Base-by-base conservation (phyloP, 345 rosid species). In the Arabis hirsuta region DNA sequence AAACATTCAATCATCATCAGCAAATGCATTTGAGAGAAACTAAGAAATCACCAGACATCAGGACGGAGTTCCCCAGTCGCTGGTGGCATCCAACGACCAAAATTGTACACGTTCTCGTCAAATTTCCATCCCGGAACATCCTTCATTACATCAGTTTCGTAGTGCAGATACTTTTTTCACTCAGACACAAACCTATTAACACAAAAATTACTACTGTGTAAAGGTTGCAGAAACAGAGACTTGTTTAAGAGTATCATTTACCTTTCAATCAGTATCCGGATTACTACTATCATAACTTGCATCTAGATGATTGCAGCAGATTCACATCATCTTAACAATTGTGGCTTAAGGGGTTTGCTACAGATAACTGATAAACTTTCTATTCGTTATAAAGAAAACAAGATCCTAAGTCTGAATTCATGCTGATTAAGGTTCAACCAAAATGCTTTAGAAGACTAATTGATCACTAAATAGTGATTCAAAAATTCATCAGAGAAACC, bases 171-270 rank as follows among this genome's bases (percentile, higher is more conserved):
- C n/a, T n/a, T n/a, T n/a, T n/a, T n/a, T n/a, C n/a, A n/a, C n/a
- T n/a, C n/a, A n/a, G n/a, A n/a, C 61, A 91, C 96, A 67, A 95
- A 95, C 81, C 99, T 95, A 63, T 41, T 1, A 0, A 45, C 16
- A 45, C 64, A 64, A 46, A 38, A 24, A 43, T 20, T 44, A 71
- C 20, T 14, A 45, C 45, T 20, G 44, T 61, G 41, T 67, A 50
- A 10, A 73, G 26, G 31, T 67, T 54, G 12, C 57, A 59, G 14
- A 19, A 65, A 43, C 26, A 60, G n/a, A 22, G 24, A 32, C 12
- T 22, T 38, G 0, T 12, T 36, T 27, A 4, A 54, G 42, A 20
- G 24, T 14, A 27, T 11, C 2, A 12, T 32, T 54, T 73, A 95
- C 99, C 99, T 86, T 84, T 95, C 98, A 72, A 47, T 32, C 46